Percentiles rank a stretch among this genome's conserved stretches.
These are phyloP conservation scores for Neoascochyta sp. DNA, from an alignment of 2,329 filamentous ascomycete genomes.

Conservation along the genomic window DNA sequence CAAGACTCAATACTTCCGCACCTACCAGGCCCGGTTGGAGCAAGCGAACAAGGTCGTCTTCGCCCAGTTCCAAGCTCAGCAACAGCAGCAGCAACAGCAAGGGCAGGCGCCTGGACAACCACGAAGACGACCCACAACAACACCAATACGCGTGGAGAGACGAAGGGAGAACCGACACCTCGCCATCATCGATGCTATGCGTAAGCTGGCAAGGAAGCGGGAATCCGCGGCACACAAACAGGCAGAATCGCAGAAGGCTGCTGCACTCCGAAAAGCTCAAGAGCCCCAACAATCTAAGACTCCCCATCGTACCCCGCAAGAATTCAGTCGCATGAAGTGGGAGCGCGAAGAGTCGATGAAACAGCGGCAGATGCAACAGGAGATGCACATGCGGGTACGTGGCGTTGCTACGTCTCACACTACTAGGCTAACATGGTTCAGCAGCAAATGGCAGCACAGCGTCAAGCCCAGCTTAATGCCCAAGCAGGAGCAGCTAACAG, in stretches of 20 bases:
- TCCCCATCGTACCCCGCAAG: conserved; percentile 71
- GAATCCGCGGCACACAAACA: conserved; percentile 84
- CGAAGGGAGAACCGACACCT: conserved; percentile 82
- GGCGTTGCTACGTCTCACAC: background rate
- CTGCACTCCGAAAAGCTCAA: conserved; percentile 76
- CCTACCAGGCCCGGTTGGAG: conserved; percentile 61
- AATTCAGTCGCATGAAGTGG: conserved; percentile 85
- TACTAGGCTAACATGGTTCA: conserved; percentile 19
- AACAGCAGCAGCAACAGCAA: conserved; percentile 54
- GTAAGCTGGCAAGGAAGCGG: conserved; percentile 90
- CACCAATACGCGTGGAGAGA: conserved; percentile 79
- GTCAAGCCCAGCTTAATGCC: conserved; percentile 37
- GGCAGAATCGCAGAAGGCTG: conserved; percentile 66
- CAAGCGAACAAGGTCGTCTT: conserved; percentile 58
- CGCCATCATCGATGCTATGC: conserved; percentile 87
- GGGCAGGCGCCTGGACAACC: conserved; percentile 49
- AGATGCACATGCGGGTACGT: conserved; percentile 48
- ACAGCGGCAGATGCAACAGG: conserved; percentile 56
- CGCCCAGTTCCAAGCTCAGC: conserved; percentile 55
- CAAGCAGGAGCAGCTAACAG: conserved; percentile 39
- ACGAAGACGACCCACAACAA: conserved; percentile 64
- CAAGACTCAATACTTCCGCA: conserved; percentile 92
- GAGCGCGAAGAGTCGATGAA: conserved; percentile 71
- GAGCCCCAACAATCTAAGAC: conserved; percentile 61
- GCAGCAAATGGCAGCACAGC: conserved; percentile 35